Evolutionary conservation across 176 grass and related monocot genomes (phyloP), one percentile per base, ranked within the genome.

Genomic region (Leersia perrieri): DNA sequence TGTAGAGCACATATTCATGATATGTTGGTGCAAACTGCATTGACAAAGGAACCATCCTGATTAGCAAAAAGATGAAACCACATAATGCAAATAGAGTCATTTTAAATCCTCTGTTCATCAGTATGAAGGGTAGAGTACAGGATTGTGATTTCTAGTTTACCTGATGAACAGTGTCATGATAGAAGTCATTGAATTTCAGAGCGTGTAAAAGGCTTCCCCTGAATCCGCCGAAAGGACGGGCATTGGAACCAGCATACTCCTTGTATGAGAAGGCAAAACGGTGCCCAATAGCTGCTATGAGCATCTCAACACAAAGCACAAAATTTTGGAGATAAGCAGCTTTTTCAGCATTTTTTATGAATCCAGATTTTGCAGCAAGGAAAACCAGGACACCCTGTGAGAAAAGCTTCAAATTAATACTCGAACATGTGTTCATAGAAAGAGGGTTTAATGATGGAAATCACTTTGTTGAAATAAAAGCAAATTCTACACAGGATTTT

Each of bases 81-180:
- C 11, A 57, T 12, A 26, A 14, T 44, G 1, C 10, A 67, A 60
- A 73, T 10, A 53, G 68, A 76, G 41, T 22, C 13, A 71, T 28
- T 20, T 32, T 27, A 32, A 78, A 1, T 31, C 4, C 6, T 33
- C 3, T 32, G 34, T 22, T 20, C 28, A n/a, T 11, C 28, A 69
- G 34, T 13, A 20, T 30, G 44, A 18, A 73, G 15, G 12, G 20
- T 5, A 36, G 72, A 31, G 72, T 58, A 12, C 49, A 18, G 72
- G 22, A 38, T 69, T 35, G 34, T 44, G 28, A 49, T 66, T 33
- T 69, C 66, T 63, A 74, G 10, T 70, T 88, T 68, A 97, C 94
- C 94, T 97, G 94, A 51, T 97, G 94, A n/a, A 97, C 91, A n/a
- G 91, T 92, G 82, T 92, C 91, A 81, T 97, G 94, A 45, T 97